Evolutionary conservation across 2,329 filamentous ascomycete species (phyloP).

Genomic region (Colletotrichum limetticola): DNA sequence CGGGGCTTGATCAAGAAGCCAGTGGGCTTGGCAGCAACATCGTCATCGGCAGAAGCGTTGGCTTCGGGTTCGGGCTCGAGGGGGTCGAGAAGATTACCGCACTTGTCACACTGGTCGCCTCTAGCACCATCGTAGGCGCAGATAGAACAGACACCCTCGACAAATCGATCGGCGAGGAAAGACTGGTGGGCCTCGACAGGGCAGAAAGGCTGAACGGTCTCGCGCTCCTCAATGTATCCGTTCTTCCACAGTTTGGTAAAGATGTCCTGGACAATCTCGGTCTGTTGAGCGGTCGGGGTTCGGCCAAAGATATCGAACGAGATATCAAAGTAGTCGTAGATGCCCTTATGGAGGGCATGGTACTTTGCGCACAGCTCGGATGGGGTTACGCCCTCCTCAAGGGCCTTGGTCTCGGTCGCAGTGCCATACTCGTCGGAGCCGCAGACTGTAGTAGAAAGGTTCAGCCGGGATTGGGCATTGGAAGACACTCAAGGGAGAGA

Average conservation of each 20-base stretch:
- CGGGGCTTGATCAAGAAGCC: conserved; percentile 79
- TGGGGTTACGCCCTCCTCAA: conserved; percentile 86
- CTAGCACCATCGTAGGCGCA: conserved; percentile 78
- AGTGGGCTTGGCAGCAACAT: conserved; percentile 47
- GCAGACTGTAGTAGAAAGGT: conserved; percentile 49
- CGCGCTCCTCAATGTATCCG: conserved; percentile 86
- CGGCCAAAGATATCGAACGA: conserved; percentile 95
- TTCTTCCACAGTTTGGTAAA: conserved; percentile 90
- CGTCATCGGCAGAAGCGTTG: conserved; percentile 40
- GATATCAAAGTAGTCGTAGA: conserved; percentile 97
- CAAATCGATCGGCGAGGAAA: conserved; percentile 88
- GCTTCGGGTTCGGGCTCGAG: conserved; percentile 64
- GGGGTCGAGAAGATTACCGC: conserved; percentile 77
- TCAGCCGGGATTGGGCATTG: neutral
- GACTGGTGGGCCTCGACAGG: conserved; percentile 71
- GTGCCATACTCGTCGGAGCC: conserved; percentile 88
- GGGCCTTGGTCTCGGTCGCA: conserved; percentile 93
- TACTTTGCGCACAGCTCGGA: conserved; percentile 92
- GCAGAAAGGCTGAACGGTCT: conserved; percentile 91
- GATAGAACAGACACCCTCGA: conserved; percentile 81
- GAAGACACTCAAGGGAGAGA: neutral
- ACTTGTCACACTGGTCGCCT: conserved; percentile 75
- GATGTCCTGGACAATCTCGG: conserved; percentile 91
- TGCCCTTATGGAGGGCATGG: conserved; percentile 86
- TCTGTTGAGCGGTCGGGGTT: conserved; percentile 89